Evolutionary conservation across 371 early-diverging fungal genomes (phyloP).

Genomic region (Sanchytrium tribonematis): DNA sequence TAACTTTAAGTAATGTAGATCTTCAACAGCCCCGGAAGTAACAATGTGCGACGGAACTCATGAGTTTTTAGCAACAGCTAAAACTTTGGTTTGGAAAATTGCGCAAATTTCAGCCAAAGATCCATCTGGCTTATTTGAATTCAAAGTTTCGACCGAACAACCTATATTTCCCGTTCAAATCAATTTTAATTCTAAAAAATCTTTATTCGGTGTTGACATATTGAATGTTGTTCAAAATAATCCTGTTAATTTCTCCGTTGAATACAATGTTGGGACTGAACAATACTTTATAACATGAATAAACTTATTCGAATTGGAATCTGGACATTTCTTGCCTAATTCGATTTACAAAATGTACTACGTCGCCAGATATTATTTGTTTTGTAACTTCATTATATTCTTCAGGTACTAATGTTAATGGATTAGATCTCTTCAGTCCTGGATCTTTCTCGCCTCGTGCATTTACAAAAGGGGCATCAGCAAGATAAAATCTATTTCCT

Average conservation of each 20-base stretch:
- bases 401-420: background rate
- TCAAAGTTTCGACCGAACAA: background rate
- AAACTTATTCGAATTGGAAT: background rate
- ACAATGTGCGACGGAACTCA: background rate
- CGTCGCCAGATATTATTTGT: background rate
- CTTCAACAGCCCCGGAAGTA: background rate
- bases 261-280: background rate
- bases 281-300: background rate
- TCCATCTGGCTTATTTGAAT: background rate
- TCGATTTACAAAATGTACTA: background rate
- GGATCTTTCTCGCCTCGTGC: background rate
- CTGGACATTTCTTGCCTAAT: background rate
- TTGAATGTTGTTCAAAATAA: background rate
- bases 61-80: background rate
- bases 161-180: background rate
- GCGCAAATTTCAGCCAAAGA: background rate
- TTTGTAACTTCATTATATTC: background rate
- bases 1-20: constrained; percentile 14
- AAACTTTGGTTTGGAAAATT: background rate
- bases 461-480: background rate
- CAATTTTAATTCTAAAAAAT: background rate
- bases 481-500: background rate
- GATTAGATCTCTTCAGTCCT: background rate
- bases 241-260: background rate
- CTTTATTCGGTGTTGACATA: background rate